Conservation (phyloP, 805 yeast genomes). For the Lipomyces chichibuensis region DNA sequence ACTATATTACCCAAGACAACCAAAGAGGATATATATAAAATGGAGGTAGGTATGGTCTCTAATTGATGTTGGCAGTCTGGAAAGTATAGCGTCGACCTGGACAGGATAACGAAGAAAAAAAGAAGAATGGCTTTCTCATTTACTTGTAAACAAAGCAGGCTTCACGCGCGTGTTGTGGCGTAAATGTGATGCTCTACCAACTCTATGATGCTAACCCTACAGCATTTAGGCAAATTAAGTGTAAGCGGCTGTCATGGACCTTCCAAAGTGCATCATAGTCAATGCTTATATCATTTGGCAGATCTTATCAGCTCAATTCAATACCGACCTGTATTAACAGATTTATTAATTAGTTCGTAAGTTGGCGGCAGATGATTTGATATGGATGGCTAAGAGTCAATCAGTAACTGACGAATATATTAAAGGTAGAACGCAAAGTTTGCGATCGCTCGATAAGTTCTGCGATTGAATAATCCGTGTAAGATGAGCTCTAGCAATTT, state of each 20-base stretch:
- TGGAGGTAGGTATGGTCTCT: neutral
- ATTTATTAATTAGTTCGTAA: neutral
- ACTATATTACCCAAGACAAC: neutral
- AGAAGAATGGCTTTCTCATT: neutral
- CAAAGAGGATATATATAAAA: neutral
- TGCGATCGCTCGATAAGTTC: too few species aligned
- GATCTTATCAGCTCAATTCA: neutral
- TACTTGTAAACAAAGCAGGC: slow-evolving; percentile 21
- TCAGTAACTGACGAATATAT: neutral
- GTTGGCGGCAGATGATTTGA: neutral
- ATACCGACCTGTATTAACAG: neutral
- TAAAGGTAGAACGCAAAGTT: too few species aligned
- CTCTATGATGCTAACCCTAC: neutral
- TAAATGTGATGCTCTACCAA: neutral
- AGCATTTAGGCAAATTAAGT: neutral
- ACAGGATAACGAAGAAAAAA: slow-evolving; percentile 4
- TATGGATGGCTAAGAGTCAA: neutral
- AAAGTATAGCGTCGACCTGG: neutral
- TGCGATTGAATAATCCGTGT: neutral
- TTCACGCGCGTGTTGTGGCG: slow-evolving; percentile 2
- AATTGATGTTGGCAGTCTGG: neutral
- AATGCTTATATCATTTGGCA: neutral
- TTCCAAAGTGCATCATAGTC: too few species aligned
- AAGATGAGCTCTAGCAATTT: slow-evolving; percentile 6
- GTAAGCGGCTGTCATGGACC: neutral